Percentiles rank a stretch among this genome's conserved stretches.
Conservation (phyloP, 768 basidiomycete species). For the Hericium alpestre region DNA sequence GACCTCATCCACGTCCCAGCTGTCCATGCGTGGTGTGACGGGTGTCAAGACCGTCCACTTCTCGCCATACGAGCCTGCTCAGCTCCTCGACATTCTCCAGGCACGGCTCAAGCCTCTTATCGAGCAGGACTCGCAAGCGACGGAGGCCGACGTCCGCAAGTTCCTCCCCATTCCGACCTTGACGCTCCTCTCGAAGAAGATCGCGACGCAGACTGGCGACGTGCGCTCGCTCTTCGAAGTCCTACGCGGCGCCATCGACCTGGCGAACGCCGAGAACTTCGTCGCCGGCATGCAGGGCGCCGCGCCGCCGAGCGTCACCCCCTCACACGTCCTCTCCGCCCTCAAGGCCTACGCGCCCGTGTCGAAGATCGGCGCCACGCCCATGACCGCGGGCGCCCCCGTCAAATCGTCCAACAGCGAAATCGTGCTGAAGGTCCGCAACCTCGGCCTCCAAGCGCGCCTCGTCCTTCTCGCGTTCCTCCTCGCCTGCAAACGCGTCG, state of each 20-base stretch:
- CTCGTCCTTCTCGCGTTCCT: slow-evolving; percentile 56
- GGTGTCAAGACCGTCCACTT: slow-evolving; percentile 64
- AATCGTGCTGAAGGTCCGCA: slow-evolving; percentile 51
- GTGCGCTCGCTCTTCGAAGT: slow-evolving; percentile 75
- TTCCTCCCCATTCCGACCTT: slow-evolving; percentile 58
- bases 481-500: slow-evolving; percentile 52
- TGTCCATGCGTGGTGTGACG: slow-evolving; percentile 20
- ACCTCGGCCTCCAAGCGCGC: slow-evolving; percentile 65
- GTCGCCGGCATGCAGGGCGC: slow-evolving; percentile 5
- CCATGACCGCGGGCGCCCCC: slow-evolving; percentile 17
- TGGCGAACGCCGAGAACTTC: slow-evolving; percentile 26
- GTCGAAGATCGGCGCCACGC: slow-evolving; percentile 24
- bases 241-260: slow-evolving; percentile 67
- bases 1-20: slow-evolving; percentile 37
- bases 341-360: slow-evolving; percentile 54
- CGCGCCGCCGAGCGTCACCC: slow-evolving; percentile 38
- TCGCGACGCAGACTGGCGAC: slow-evolving; percentile 76
- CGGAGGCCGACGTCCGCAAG: slow-evolving; percentile 25
- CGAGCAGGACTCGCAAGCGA: slow-evolving; percentile 12
- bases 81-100: slow-evolving; percentile 60
- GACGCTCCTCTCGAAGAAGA: slow-evolving; percentile 65
- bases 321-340: slow-evolving; percentile 60
- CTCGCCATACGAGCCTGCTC: slow-evolving; percentile 62
- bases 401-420: slow-evolving; percentile 38
- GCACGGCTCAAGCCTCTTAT: slow-evolving; percentile 49